Evolutionary conservation across 2,329 filamentous ascomycete genomes (phyloP).

Genomic region (Apiospora phragmitis): DNA sequence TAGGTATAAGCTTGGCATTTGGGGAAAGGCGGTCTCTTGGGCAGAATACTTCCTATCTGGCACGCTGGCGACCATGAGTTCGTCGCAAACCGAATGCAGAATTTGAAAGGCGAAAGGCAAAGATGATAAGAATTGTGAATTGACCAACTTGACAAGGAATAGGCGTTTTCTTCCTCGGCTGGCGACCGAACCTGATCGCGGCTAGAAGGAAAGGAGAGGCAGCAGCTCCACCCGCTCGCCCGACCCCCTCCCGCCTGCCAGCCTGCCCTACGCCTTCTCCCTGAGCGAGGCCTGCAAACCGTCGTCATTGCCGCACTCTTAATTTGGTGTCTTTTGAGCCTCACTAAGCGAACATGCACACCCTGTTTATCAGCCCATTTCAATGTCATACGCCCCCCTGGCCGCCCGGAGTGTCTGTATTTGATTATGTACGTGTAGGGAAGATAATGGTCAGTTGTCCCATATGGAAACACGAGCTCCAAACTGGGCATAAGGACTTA

Average conservation of each 20-base stretch:
- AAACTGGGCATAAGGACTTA: background rate
- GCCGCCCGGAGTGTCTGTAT: background rate
- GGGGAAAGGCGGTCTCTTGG: background rate
- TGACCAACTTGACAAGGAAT: background rate
- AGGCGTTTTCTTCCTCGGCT: background rate
- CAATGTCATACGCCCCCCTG: background rate
- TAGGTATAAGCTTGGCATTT: background rate
- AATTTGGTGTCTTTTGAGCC: background rate
- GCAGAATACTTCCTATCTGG: background rate
- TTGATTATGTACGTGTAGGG: background rate
- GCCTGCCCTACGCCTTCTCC: background rate
- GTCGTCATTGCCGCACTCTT: constrained; percentile 2
- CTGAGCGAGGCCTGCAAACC: background rate
- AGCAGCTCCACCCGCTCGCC: background rate
- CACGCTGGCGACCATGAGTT: background rate
- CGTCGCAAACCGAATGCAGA: background rate
- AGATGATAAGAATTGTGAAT: background rate
- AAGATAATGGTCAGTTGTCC: background rate
- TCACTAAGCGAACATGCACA: background rate
- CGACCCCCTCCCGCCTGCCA: background rate
- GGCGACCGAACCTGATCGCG: background rate
- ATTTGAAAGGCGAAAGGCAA: background rate
- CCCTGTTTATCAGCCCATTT: background rate
- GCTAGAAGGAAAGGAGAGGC: background rate
- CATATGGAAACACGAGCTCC: background rate